These are phyloP conservation scores for Pyrrhoderma noxium DNA, from an alignment of 1,284 basidiomycete genomes.

Conservation along the genomic window DNA sequence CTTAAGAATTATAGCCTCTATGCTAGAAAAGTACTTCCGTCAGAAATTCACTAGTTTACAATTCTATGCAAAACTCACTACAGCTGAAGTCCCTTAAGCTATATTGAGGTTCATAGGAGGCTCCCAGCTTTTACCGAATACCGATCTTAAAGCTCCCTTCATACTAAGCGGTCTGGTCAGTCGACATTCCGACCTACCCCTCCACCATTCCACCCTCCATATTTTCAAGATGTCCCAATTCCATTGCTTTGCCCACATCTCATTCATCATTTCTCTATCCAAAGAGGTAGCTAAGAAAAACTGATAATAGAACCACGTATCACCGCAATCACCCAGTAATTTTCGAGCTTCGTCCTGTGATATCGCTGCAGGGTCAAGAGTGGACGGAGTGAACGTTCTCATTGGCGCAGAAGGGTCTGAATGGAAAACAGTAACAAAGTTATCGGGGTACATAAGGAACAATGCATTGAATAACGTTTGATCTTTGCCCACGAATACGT, in stretches of 20 bases:
- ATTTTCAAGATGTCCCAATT: slow-evolving; percentile 4
- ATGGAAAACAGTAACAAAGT: slow-evolving; percentile 34
- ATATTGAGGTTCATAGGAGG: slow-evolving; percentile 1
- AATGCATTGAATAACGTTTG: slow-evolving; percentile 45
- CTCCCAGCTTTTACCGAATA: not conserved
- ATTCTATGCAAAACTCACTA: too few relatives aligned
- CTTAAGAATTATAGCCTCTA: too few relatives aligned
- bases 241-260: slow-evolving; percentile 21
- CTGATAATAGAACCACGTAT: slow-evolving; percentile 42
- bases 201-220: slow-evolving; percentile 13
- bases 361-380: not conserved
- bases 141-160: too few relatives aligned
- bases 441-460: slow-evolving; percentile 38
- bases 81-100: slow-evolving; percentile 9
- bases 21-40: too few relatives aligned
- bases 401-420: slow-evolving; percentile 21
- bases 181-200: too few relatives aligned
- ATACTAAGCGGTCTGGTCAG: too few relatives aligned
- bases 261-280: slow-evolving; percentile 29
- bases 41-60: too few relatives aligned
- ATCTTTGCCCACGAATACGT: slow-evolving; percentile 46
- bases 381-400: not conserved
- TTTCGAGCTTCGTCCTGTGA: slow-evolving; percentile 18
- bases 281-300: slow-evolving; percentile 34
- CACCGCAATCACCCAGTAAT: slow-evolving; percentile 33